A percentile compares a stretch with the other conserved stretches of the same genome.
Evolutionary conservation across 768 basidiomycete species (phyloP).

Genomic region (Mrakia hoshinonis): DNA sequence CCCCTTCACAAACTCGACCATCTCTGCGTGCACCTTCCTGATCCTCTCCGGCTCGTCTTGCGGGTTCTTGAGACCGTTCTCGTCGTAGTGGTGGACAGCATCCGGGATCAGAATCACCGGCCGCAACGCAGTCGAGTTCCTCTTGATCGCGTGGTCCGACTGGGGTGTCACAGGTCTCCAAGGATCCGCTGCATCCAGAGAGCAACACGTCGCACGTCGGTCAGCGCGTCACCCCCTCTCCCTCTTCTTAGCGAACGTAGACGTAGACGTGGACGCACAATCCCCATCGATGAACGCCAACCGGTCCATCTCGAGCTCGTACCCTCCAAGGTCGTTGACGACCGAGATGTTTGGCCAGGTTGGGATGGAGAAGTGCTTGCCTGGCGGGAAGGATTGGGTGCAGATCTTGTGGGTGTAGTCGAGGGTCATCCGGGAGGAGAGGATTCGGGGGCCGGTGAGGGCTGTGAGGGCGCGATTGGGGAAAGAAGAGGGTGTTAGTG

Average conservation of each 20-base stretch:
- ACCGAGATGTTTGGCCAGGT: constrained; percentile 64
- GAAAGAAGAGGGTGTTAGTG: background rate
- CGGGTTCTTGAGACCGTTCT: constrained; percentile 62
- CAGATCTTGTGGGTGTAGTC: constrained; percentile 66
- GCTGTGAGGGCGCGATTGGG: constrained; percentile 35
- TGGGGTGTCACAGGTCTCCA: constrained; percentile 63
- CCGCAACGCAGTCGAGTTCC: constrained; percentile 60
- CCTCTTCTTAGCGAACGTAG: background rate
- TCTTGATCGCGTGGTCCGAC: constrained; percentile 47
- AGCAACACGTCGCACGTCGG: background rate
- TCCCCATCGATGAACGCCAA: constrained; percentile 84
- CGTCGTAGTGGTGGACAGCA: constrained; percentile 52
- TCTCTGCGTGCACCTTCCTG: constrained; percentile 66
- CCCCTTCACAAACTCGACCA: constrained; percentile 63
- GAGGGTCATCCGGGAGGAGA: constrained; percentile 66
- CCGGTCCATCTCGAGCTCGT: constrained; percentile 65
- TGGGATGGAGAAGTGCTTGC: constrained; percentile 65
- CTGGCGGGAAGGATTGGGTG: constrained; percentile 65
- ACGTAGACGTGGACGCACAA: constrained; percentile 43
- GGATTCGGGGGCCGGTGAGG: constrained; percentile 62
- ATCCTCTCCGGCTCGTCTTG: constrained; percentile 67
- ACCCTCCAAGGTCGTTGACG: constrained; percentile 79
- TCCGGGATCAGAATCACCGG: constrained; percentile 80
- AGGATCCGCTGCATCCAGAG: constrained; percentile 62
- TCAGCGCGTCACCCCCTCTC: background rate